Percentiles rank a stretch among this genome's conserved stretches.
Conservation (phyloP, 768 basidiomycete species). For the Mycena chlorophos region DNA sequence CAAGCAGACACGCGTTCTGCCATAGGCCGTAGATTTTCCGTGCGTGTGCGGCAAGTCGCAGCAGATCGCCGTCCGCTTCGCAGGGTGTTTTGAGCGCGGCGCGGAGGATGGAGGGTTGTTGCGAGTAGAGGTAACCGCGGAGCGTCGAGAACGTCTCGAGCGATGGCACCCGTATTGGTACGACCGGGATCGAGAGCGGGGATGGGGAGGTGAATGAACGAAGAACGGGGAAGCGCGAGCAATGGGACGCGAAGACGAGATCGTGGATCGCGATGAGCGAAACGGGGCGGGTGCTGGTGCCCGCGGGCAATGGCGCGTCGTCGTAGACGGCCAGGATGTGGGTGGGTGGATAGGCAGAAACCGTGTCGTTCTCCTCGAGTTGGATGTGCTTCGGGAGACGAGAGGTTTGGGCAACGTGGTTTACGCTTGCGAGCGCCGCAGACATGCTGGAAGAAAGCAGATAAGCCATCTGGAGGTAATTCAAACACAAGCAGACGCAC, state of each 20-base stretch:
- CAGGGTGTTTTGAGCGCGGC: slow-evolving; percentile 40
- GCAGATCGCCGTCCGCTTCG: slow-evolving; percentile 13
- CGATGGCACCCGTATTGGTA: slow-evolving; percentile 53
- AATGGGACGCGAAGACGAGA: slow-evolving; percentile 42
- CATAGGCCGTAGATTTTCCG: slow-evolving; percentile 42
- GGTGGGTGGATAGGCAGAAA: slow-evolving; percentile 28
- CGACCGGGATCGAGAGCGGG: slow-evolving; percentile 41
- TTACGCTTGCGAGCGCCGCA: slow-evolving; percentile 12
- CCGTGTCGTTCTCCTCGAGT: slow-evolving; percentile 25
- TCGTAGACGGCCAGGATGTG: slow-evolving; percentile 39
- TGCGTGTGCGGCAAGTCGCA: slow-evolving; percentile 13
- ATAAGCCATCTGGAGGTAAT: slow-evolving; percentile 1
- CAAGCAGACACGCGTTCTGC: slow-evolving; percentile 51
- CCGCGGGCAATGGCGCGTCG: slow-evolving; percentile 24
- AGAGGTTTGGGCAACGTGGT: background rate
- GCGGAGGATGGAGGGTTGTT: slow-evolving; percentile 40
- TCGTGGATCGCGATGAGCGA: slow-evolving; percentile 45
- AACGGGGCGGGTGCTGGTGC: slow-evolving; percentile 26
- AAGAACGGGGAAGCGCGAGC: slow-evolving; percentile 37
- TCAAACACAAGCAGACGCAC: slow-evolving; percentile 12
- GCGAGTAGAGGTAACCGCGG: slow-evolving; percentile 52
- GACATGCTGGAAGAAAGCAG: slow-evolving; percentile 21
- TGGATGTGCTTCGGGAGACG: slow-evolving; percentile 26
- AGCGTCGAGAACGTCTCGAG: slow-evolving; percentile 52
- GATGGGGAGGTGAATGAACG: slow-evolving; percentile 22